Evolutionary conservation across 2,329 filamentous ascomycete genomes (phyloP).

Genomic region (Epicoccum sorghinum): DNA sequence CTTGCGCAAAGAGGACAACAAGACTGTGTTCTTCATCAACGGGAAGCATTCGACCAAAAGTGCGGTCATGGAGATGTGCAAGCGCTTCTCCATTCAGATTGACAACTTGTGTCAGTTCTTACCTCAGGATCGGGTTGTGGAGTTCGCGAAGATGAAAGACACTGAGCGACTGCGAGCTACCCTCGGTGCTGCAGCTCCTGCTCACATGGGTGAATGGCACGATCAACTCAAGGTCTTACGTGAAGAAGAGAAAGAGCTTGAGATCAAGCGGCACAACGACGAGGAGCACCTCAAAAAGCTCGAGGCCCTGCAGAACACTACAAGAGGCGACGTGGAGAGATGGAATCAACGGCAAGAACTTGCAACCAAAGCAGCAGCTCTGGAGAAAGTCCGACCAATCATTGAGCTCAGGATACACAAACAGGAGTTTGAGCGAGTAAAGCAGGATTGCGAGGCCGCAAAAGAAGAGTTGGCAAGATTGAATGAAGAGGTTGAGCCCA

Average conservation of each 20-base stretch:
- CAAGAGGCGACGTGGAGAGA: conserved; percentile 83
- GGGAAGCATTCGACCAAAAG: conserved; percentile 66
- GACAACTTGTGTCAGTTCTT: conserved; percentile 98
- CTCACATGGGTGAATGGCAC: conserved; percentile 81
- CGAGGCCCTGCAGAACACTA: conserved; percentile 73
- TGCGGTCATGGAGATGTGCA: conserved; percentile 70
- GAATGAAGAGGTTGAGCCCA: conserved; percentile 68
- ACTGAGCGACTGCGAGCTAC: conserved; percentile 85
- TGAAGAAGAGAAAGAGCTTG: conserved; percentile 69
- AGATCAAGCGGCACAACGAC: conserved; percentile 64
- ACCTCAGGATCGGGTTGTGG: conserved; percentile 92
- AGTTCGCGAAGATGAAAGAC: conserved; percentile 85
- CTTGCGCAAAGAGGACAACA: conserved; percentile 84
- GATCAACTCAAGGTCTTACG: conserved; percentile 73
- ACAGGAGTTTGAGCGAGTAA: conserved; percentile 58
- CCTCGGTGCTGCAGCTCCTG: conserved; percentile 82
- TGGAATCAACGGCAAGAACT: conserved; percentile 76
- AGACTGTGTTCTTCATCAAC: conserved; percentile 78
- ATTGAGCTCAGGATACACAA: conserved; percentile 67
- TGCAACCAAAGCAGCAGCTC: conserved; percentile 65
- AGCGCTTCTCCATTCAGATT: conserved; percentile 84
- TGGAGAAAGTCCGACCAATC: conserved; percentile 70
- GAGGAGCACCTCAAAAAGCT: conserved; percentile 69
- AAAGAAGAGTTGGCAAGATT: conserved; percentile 65
- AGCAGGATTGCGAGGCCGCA: conserved; percentile 60